Percentiles rank a stretch among this genome's conserved stretches.
These are phyloP conservation scores for Anisodus acutangulus DNA, from an alignment of 257 asterid species.

Conservation along the genomic window DNA sequence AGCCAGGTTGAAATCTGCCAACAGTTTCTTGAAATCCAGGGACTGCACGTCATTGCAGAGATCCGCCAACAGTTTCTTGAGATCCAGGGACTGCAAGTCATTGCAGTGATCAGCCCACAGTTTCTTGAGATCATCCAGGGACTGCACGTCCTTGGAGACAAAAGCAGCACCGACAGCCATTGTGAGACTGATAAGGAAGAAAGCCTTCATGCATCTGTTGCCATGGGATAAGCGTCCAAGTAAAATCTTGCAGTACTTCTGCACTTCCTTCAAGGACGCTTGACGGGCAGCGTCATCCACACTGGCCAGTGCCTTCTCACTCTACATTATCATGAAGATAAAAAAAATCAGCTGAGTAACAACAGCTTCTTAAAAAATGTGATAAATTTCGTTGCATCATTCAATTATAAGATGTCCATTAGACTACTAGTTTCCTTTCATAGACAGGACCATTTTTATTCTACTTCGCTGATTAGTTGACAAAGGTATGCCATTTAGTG, in stretches of 20 bases:
- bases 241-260: conserved; percentile 61
- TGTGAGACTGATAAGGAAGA: conserved; percentile 39
- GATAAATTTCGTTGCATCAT: background rate
- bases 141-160: conserved; percentile 35
- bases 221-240: conserved; percentile 58
- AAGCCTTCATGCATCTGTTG: conserved; percentile 52
- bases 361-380: background rate
- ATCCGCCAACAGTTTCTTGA: conserved; percentile 39
- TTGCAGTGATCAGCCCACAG: conserved; percentile 31
- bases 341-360: background rate
- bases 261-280: conserved; percentile 62
- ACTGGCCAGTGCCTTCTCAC: conserved; percentile 59
- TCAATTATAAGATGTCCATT: background rate
- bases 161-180: conserved; percentile 61
- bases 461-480: background rate
- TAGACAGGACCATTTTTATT: background rate
- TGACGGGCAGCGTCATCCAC: conserved; percentile 52
- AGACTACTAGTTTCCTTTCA: background rate
- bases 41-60: conserved; percentile 32
- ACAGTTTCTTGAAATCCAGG: conserved; percentile 39
- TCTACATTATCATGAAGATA: conserved; percentile 45
- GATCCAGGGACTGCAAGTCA: conserved; percentile 36
- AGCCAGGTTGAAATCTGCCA: conserved; percentile 38
- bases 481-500: background rate
- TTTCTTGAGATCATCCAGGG: conserved; percentile 40